Conservation (phyloP, 768 basidiomycete genomes). For the Strobilomyces confusus region DNA sequence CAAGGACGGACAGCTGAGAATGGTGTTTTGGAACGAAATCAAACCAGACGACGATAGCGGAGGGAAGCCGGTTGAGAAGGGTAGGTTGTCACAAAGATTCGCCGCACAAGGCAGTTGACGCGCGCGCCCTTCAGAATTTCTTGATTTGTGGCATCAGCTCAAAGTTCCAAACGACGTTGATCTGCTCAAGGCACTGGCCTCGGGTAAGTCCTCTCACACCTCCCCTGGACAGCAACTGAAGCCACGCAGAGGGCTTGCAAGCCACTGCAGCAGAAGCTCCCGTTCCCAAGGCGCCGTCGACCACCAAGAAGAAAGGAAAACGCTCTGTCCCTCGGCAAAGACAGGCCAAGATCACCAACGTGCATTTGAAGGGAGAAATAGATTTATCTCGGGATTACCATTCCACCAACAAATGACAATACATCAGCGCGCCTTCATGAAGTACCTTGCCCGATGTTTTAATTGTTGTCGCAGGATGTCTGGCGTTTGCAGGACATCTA, state of each 20-base stretch:
- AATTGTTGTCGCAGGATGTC: neutral
- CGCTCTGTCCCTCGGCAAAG: slow-evolving; percentile 70
- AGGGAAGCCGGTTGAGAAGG: slow-evolving; percentile 74
- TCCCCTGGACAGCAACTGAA: neutral
- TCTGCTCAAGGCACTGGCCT: slow-evolving; percentile 69
- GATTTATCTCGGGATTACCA: slow-evolving; percentile 77
- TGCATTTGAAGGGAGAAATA: slow-evolving; percentile 82
- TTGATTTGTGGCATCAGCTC: slow-evolving; percentile 81
- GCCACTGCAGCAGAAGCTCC: slow-evolving; percentile 65
- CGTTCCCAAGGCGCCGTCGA: slow-evolving; percentile 49
- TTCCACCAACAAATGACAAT: slow-evolving; percentile 16
- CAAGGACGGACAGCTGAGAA: slow-evolving; percentile 77
- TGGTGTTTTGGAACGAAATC: slow-evolving; percentile 91
- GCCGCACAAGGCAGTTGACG: slow-evolving; percentile 3
- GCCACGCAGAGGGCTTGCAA: slow-evolving; percentile 67
- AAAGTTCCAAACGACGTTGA: slow-evolving; percentile 86
- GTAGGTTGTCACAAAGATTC: slow-evolving; percentile 38
- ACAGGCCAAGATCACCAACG: slow-evolving; percentile 81
- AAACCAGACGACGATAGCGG: slow-evolving; percentile 71
- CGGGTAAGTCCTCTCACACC: slow-evolving; percentile 42
- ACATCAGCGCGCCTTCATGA: neutral
- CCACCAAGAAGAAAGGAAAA: slow-evolving; percentile 79
- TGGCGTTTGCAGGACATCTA: neutral
- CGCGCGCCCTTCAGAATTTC: slow-evolving; percentile 57
- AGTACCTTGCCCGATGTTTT: neutral